Percentiles rank a stretch among this genome's conserved stretches.
Conservation (phyloP, 148 eudicot species). For the Fagopyrum homotropicum region DNA sequence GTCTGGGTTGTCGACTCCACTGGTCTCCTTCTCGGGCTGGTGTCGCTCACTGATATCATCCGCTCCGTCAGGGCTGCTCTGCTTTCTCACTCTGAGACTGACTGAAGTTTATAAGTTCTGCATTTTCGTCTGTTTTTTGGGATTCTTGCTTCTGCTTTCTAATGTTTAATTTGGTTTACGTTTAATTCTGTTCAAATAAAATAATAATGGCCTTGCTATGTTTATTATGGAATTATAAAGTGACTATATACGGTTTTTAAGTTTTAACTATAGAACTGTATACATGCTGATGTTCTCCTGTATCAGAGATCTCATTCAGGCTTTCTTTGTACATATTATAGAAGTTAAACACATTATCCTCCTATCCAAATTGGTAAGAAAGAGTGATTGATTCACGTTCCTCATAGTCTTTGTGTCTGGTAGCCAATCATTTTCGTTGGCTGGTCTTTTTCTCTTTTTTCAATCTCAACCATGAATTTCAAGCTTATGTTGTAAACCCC, state of each 20-base stretch:
- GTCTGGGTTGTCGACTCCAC: slow-evolving; percentile 60
- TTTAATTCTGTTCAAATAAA: too few relatives aligned
- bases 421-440: not conserved
- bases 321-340: too few relatives aligned
- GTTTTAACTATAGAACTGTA: too few relatives aligned
- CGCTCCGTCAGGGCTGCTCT: slow-evolving; percentile 43
- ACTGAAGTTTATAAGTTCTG: not conserved
- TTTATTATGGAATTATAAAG: too few relatives aligned
- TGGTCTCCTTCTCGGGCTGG: slow-evolving; percentile 54
- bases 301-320: too few relatives aligned
- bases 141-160: not conserved
- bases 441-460: not conserved
- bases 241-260: too few relatives aligned
- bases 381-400: not conserved
- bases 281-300: too few relatives aligned
- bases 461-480: not conserved
- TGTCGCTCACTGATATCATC: slow-evolving; percentile 79
- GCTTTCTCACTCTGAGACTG: slow-evolving; percentile 10
- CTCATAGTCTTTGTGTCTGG: not conserved
- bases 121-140: not conserved
- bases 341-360: not conserved
- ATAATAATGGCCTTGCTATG: too few relatives aligned
- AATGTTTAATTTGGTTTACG: not conserved
- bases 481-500: not conserved
- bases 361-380: not conserved